These are phyloP conservation scores for Rutstroemia sp. DNA, from an alignment of 2,329 filamentous ascomycete species.

Conservation along the genomic window DNA sequence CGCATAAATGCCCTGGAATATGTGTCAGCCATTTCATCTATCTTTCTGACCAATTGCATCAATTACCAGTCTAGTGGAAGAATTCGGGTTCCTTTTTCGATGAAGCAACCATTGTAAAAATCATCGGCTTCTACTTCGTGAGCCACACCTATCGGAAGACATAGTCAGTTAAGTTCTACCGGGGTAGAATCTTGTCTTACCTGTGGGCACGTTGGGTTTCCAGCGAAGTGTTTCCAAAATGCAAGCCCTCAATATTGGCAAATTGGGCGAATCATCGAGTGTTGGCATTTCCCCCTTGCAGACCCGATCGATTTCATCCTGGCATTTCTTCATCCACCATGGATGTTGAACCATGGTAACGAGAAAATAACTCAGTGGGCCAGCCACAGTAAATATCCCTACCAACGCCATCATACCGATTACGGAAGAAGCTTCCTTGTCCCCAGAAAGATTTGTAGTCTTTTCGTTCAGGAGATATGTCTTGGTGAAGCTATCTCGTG, in stretches of 20 bases:
- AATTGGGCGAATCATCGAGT: constrained; percentile 36
- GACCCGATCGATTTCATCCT: constrained; percentile 39
- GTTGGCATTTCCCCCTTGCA: constrained; percentile 41
- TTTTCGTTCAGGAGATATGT: neutral
- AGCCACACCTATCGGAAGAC: constrained; percentile 36
- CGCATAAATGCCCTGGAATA: constrained; percentile 24
- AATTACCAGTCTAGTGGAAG: constrained; percentile 10
- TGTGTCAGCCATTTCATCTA: constrained; percentile 31
- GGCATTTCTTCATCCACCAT: constrained; percentile 13
- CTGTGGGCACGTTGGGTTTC: constrained; percentile 37
- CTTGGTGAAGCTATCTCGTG: neutral
- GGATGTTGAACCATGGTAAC: constrained; percentile 12
- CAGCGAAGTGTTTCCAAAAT: constrained; percentile 41
- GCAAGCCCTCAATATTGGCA: constrained; percentile 38
- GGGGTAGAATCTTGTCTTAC: neutral
- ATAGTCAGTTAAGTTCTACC: neutral
- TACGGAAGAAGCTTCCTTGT: constrained; percentile 21
- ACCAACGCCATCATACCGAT: neutral
- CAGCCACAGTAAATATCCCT: neutral
- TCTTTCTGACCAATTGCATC: too few species aligned
- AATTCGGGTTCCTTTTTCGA: constrained; percentile 30
- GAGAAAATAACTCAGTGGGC: neutral
- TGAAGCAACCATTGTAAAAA: constrained; percentile 33
- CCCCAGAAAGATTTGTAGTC: constrained; percentile 10
- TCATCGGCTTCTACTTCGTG: constrained; percentile 47